Evolutionary conservation across 805 yeast species (phyloP).

Genomic region (Ogataea glucozyma): DNA sequence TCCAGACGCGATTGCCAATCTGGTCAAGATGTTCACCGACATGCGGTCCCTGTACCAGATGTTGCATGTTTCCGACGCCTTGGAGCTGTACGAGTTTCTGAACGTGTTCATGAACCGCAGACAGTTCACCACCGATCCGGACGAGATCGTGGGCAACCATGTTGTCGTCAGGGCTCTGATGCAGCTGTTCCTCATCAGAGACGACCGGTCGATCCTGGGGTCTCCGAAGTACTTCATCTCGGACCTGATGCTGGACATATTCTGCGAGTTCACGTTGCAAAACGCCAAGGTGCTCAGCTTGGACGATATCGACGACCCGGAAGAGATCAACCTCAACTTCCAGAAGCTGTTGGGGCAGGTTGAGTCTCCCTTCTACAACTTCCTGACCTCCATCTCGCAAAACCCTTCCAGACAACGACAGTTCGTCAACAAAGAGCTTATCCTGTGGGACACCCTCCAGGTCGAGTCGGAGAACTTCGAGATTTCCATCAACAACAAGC

Average conservation of each 20-base stretch:
- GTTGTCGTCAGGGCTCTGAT: conserved; percentile 63
- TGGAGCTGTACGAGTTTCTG: conserved; percentile 31
- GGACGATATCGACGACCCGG: conserved; percentile 14
- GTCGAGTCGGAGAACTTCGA: conserved; percentile 72
- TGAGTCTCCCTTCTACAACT: conserved; percentile 46
- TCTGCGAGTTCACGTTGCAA: conserved; percentile 25
- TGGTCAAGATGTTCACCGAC: conserved; percentile 39
- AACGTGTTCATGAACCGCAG: conserved; percentile 30
- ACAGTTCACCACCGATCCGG: conserved; percentile 24
- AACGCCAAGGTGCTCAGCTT: conserved; percentile 23
- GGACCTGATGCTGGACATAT: conserved; percentile 36
- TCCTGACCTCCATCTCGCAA: conserved; percentile 49
- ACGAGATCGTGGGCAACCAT: conserved; percentile 38
- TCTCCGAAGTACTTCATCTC: conserved; percentile 37
- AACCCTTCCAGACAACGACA: conserved; percentile 87
- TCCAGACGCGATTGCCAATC: conserved; percentile 17
- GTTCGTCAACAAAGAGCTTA: conserved; percentile 54
- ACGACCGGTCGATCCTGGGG: conserved; percentile 61
- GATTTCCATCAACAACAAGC: conserved; percentile 36
- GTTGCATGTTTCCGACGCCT: conserved; percentile 29
- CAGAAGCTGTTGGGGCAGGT: conserved; percentile 44
- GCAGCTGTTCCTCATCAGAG: conserved; percentile 62
- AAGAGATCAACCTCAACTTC: conserved; percentile 24
- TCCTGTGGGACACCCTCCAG: conserved; percentile 78
- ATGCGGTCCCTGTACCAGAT: conserved; percentile 38